Evolutionary conservation across 257 asterid species (phyloP), one percentile per base, ranked within the genome.

Genomic region (Rhazya stricta): DNA sequence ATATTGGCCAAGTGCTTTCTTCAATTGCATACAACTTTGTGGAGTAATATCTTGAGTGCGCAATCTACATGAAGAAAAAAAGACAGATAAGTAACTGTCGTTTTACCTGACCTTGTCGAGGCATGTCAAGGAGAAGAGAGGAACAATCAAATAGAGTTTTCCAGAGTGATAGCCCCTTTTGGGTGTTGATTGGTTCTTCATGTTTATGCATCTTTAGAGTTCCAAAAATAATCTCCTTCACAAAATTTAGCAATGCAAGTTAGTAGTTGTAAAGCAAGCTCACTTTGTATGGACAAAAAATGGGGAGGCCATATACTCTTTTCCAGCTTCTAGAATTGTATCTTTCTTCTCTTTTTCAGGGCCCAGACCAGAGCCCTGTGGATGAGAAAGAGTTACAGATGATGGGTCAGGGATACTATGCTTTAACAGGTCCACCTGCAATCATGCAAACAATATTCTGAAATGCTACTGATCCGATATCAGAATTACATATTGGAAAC

Each of bases 401-500:
- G 98, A 92, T 50, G 98, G 98, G 77, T 94, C 98, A 5, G 97
- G 97, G 80, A 92, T 84, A 42, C 90, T 88, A 68, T 90, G 97
- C 82, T 94, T 94, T 77, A 94, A 82, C 79, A 94, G 79, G 86
- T 92, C 97, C 82, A 89, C 97, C 92, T 94, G 87, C 77, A 82
- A 67, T 48, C 29, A 70, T 27, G 19, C n/a, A 63, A 46, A 58
- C 19, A 11, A 11, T 61, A 12, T 30, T 18, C 8, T 9, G 12
- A 67, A 25, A 9, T 36, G 54, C 13, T 36, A 66, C 29, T 25
- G 25, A 41, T 32, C 18, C 6, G 29, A 60, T 1, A 30, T 45
- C 27, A 25, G 42, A 58, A 42, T 27, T 42, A 29, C 70, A 56
- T 23, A n/a, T 41, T n/a, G 25, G 48, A 23, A 65, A 32, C 27